These are phyloP conservation scores for Cordyceps pruinosa DNA, from an alignment of 2,329 filamentous ascomycete species.

Conservation along the genomic window DNA sequence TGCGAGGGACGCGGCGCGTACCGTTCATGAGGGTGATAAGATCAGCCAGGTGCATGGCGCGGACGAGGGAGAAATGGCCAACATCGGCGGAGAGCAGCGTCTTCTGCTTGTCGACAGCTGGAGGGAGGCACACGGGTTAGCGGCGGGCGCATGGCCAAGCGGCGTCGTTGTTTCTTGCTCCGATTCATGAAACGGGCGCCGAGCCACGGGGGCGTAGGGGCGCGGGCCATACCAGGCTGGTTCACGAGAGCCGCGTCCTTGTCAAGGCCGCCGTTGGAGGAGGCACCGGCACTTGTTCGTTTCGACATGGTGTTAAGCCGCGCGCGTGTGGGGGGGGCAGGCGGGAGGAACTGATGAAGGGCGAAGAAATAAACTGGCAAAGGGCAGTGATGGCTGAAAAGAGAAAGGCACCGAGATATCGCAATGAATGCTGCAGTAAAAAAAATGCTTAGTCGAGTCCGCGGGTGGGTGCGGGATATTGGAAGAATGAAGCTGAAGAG, in stretches of 20 bases:
- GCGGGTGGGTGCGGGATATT: neutral
- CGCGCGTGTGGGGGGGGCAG: no score
- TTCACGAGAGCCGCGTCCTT: constrained; percentile 23
- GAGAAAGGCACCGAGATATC: neutral
- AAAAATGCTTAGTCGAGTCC: neutral
- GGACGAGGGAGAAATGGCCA: constrained; percentile 65
- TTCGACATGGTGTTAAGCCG: constrained; percentile 56
- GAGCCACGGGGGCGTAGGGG: no score
- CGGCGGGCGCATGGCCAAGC: neutral
- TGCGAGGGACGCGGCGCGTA: constrained; percentile 23
- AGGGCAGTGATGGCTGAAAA: neutral
- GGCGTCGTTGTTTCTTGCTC: neutral
- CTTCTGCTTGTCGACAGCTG: constrained; percentile 69
- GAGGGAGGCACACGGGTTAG: constrained; percentile 3
- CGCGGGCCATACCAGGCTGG: constrained; percentile 32
- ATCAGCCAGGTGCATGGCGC: constrained; percentile 71
- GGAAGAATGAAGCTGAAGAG: neutral
- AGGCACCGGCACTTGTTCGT: constrained; percentile 38
- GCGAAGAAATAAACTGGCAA: neutral
- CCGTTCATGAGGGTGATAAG: constrained; percentile 79
- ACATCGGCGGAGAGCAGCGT: constrained; percentile 61
- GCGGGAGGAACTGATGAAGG: no score
- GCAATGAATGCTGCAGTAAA: neutral
- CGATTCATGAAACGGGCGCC: neutral
- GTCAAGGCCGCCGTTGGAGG: constrained; percentile 18